Base-by-base conservation (phyloP, 2,329 filamentous ascomycete species). In the Monilinia laxa region DNA sequence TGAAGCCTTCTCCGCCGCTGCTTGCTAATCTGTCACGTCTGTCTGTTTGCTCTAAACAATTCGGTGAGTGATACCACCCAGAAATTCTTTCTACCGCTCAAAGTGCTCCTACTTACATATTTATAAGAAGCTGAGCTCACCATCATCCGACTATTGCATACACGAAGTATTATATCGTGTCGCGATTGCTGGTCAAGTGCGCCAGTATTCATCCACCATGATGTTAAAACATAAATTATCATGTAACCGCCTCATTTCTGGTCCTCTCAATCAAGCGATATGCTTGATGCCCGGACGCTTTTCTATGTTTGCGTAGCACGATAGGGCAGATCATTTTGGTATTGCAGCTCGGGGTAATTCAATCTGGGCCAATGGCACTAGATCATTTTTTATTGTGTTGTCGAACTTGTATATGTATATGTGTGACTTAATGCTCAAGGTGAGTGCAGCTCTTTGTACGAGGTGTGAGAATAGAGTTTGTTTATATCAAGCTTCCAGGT, bases 141-240 rank as follows among this genome's bases (percentile, higher is more conserved):
- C 35, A 38, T 38, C 45, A 60, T n/a, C 31, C 58, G n/a, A 51
- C 45, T 51, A 4, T 16, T 60, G 58, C 58, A 60, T 60, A 60
- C 45, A 60, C 45, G 45, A 60, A 60, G 45, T 3, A 12, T 38
- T 25, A 7, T 49, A 38, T 25, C 18, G 45, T 38, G 31, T 12
- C 35, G 45, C 31, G 45, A 60, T 60, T 38, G 28, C 58, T 60
- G 58, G 28, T 60, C 58, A 38, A 60, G 58, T 60, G 58, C 20
- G 35, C 45, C 58, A 40, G 53, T 25, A 51, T n/a, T 51, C 58
- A 60, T 51, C 12, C 28, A 31, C n/a, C n/a, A 51, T 23, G 54
- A 23, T 16, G 14, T 60, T 51, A 51, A 28, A 28, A 38, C 58
- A 51, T 51, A 23, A n/a, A n/a, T 35, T 25, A 51, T 25, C n/a